These are phyloP conservation scores for Calonectria pseudoreteaudii DNA, from an alignment of 2,329 filamentous ascomycete genomes.

Conservation along the genomic window DNA sequence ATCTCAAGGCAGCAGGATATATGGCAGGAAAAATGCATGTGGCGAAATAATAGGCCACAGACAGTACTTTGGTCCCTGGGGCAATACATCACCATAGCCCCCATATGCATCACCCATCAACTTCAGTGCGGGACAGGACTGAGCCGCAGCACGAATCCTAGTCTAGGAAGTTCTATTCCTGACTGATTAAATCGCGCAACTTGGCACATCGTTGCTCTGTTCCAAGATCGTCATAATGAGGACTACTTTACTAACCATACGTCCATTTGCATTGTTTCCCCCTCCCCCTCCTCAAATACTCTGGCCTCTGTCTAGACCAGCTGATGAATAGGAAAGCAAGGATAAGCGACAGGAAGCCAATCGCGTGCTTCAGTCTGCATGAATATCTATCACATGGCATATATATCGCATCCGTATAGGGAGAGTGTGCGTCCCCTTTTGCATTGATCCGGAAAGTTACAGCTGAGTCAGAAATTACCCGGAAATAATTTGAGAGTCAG, in stretches of 20 bases:
- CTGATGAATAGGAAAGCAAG: background rate
- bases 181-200: background rate
- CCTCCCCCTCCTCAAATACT: background rate
- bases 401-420: background rate
- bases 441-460: background rate
- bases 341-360: background rate
- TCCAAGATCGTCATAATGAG: background rate
- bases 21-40: background rate
- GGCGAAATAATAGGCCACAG: background rate
- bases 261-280: background rate
- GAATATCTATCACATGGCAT: background rate
- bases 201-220: background rate
- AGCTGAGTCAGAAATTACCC: background rate
- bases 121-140: background rate
- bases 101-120: background rate
- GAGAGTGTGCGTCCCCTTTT: background rate
- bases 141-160: background rate
- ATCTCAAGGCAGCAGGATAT: background rate
- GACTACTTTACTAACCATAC: background rate
- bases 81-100: rapidly evolving
- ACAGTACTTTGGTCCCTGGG: background rate
- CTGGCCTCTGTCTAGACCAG: too few relatives aligned
- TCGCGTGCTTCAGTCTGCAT: background rate
- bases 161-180: background rate
- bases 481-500: background rate